A percentile compares a stretch with the other conserved stretches of the same genome.
Conservation (phyloP, 495 filamentous ascomycete species). For the Annulohypoxylon nitens region DNA sequence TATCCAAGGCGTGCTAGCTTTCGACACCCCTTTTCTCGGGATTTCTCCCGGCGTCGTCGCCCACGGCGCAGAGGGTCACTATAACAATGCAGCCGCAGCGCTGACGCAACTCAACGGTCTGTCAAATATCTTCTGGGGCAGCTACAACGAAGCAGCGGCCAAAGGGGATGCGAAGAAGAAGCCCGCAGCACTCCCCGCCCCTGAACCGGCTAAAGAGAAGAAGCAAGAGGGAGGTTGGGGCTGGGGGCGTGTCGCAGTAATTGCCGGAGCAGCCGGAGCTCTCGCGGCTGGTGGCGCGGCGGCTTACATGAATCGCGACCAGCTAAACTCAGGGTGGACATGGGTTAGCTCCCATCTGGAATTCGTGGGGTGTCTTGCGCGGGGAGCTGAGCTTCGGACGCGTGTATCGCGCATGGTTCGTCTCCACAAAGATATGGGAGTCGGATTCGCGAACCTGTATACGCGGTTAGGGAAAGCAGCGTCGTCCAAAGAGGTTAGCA, state of each 20-base stretch:
- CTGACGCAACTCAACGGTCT: constrained; percentile 75
- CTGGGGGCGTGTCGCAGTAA: constrained; percentile 88
- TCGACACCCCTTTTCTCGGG: constrained; percentile 95
- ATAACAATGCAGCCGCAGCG: constrained; percentile 77
- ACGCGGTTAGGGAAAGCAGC: constrained; percentile 81
- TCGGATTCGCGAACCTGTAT: constrained; percentile 85
- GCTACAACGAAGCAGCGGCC: constrained; percentile 54
- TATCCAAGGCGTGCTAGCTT: constrained; percentile 88
- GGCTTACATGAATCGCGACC: constrained; percentile 84
- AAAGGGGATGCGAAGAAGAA: constrained; percentile 46
- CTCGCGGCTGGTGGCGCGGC: constrained; percentile 89
- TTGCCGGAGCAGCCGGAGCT: constrained; percentile 82
- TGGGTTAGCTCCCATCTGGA: constrained; percentile 96
- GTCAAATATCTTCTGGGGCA: constrained; percentile 71
- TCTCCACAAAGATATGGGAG: constrained; percentile 66
- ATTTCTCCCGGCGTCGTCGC: constrained; percentile 91
- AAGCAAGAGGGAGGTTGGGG: constrained; percentile 61
- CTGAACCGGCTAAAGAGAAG: constrained; percentile 50
- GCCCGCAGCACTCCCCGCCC: constrained; percentile 52
- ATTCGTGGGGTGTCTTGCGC: constrained; percentile 89
- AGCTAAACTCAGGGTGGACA: constrained; percentile 74
- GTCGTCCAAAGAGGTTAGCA: constrained; percentile 55
- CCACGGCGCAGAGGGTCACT: constrained; percentile 88
- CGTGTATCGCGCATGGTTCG: constrained; percentile 71
- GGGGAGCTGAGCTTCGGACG: constrained; percentile 78